Conservation (phyloP, 2,329 filamentous ascomycete genomes). For the Epichloe uncinata region DNA sequence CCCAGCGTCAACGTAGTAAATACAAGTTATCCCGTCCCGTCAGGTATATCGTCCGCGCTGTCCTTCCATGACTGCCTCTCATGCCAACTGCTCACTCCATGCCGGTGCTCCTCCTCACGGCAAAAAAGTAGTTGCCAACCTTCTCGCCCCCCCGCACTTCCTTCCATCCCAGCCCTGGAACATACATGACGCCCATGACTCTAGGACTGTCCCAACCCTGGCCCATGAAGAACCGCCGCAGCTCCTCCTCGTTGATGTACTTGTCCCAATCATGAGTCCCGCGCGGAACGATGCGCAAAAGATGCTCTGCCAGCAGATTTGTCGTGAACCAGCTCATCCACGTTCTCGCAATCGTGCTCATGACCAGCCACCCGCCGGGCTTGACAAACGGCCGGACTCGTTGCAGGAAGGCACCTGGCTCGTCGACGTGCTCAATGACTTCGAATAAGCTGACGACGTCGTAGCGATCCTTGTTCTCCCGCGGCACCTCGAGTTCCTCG, state of each 20-base stretch:
- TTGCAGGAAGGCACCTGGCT: conserved; percentile 60
- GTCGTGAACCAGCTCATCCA: conserved; percentile 86
- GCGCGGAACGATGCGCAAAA: conserved; percentile 73
- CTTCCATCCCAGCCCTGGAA: conserved; percentile 84
- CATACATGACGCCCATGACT: conserved; percentile 74
- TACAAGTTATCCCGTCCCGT: neutral
- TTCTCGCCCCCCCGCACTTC: conserved; percentile 65
- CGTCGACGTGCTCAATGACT: conserved; percentile 83
- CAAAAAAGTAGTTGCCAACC: conserved; percentile 98
- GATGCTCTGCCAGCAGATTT: conserved; percentile 79
- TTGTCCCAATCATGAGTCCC: conserved; percentile 96
- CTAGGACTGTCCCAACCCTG: conserved; percentile 45
- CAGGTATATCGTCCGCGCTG: neutral
- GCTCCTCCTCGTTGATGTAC: conserved; percentile 80
- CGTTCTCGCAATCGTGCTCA: conserved; percentile 85
- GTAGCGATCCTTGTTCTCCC: conserved; percentile 34
- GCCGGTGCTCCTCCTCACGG: conserved; percentile 37
- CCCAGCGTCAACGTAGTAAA: neutral
- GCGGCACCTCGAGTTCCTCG: conserved; percentile 47
- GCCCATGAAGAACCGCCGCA: conserved; percentile 42
- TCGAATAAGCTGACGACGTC: conserved; percentile 86
- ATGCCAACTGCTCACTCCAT: neutral
- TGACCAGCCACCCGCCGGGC: conserved; percentile 84
- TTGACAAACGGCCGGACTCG: conserved; percentile 61
- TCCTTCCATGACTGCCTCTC: neutral